Conservation (phyloP, 2,329 filamentous ascomycete species). For the Beauveria brongniartii region DNA sequence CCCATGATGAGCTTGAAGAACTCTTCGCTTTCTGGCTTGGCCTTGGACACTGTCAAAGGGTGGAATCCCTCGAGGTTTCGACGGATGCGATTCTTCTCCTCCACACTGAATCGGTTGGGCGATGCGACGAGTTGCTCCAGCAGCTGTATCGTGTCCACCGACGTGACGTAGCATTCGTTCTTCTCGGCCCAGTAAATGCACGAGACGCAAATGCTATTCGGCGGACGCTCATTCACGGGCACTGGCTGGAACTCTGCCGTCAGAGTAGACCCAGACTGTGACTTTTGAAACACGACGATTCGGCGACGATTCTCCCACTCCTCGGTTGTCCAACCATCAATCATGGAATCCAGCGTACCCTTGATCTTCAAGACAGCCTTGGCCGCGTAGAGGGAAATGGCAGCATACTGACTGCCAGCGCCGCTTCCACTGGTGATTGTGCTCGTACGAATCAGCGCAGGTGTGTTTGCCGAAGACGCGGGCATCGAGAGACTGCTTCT, state of each 20-base stretch:
- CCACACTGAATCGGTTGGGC: conserved; percentile 76
- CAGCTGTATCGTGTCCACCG: conserved; percentile 93
- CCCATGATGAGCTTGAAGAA: conserved; percentile 99
- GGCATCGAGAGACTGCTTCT: conserved; percentile 42
- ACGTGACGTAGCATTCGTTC: conserved; percentile 85
- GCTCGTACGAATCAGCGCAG: conserved; percentile 49
- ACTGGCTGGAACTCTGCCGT: conserved; percentile 73
- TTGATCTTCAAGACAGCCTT: conserved; percentile 82
- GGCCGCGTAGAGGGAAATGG: conserved; percentile 71
- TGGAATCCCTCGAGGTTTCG: conserved; percentile 93
- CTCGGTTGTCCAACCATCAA: conserved; percentile 70
- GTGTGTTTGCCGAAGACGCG: conserved; percentile 27
- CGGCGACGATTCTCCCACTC: conserved; percentile 73
- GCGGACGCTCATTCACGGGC: conserved; percentile 66
- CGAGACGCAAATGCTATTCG: conserved; percentile 87
- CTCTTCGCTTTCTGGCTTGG: conserved; percentile 83
- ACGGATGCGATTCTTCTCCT: conserved; percentile 97
- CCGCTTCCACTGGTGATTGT: conserved; percentile 35
- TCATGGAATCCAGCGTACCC: conserved; percentile 80
- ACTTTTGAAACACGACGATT: conserved; percentile 81
- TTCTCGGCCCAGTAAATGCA: conserved; percentile 97
- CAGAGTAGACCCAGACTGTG: conserved; percentile 74
- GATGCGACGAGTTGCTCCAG: conserved; percentile 78
- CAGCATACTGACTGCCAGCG: conserved; percentile 53
- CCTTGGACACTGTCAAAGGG: conserved; percentile 87